Conservation (phyloP, 441 rosid species). For the Daphne laureola region DNA sequence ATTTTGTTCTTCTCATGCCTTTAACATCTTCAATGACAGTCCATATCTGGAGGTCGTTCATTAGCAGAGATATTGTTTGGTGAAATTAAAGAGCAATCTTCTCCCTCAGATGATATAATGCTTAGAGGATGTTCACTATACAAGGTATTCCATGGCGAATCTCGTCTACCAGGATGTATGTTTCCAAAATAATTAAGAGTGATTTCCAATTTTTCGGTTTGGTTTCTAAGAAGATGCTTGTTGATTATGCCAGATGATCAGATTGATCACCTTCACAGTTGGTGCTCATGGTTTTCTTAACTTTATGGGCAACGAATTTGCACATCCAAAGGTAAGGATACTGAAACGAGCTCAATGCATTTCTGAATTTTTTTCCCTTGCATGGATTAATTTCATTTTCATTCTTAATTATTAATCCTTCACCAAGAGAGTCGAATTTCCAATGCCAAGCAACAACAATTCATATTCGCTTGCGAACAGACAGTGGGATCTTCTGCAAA, state of each 20-base stretch:
- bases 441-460: slow-evolving; percentile 72
- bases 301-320: slow-evolving; percentile 99
- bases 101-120: slow-evolving; percentile 36
- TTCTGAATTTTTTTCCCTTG: slow-evolving; percentile 7
- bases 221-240: slow-evolving; percentile 16
- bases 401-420: slow-evolving; percentile 19
- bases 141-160: slow-evolving; percentile 41
- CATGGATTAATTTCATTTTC: slow-evolving; percentile 16
- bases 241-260: slow-evolving; percentile 63
- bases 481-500: slow-evolving; percentile 70
- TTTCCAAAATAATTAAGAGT: not conserved
- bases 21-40: slow-evolving; percentile 34
- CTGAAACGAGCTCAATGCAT: slow-evolving; percentile 10
- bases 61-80: slow-evolving; percentile 85
- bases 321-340: slow-evolving; percentile 75
- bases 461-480: slow-evolving; percentile 92
- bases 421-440: slow-evolving; percentile 87
- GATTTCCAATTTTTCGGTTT: slow-evolving; percentile 1
- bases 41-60: slow-evolving; percentile 89
- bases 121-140: slow-evolving; percentile 64
- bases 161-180: slow-evolving; percentile 9
- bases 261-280: slow-evolving; percentile 74
- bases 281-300: slow-evolving; percentile 88
- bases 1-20: slow-evolving; percentile 8
- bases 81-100: slow-evolving; percentile 38